Evolutionary conservation across 352 stramenopile genomes (phyloP), one percentile per base, ranked within the genome.

Genomic region (Globisporangium alternatum): DNA sequence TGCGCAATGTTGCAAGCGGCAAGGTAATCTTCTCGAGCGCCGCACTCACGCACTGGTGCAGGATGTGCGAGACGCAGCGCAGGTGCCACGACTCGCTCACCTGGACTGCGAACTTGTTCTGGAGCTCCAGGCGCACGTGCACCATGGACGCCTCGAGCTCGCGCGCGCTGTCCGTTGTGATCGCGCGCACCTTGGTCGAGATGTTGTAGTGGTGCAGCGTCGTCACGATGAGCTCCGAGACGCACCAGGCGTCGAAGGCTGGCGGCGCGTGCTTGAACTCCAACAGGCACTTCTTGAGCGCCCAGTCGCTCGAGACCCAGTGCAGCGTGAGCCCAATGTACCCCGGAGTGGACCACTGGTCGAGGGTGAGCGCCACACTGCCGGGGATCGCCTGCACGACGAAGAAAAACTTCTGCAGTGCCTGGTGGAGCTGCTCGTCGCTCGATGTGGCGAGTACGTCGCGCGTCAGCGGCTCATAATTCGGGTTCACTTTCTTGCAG

Each of bases 301-400:
- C 51, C 60, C 60, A 65, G 17, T 65, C 51, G 33, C 30, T 43
- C 47, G 37, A 57, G 41, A 65, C 56, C 60, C 60, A 65, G 60
- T 65, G 60, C 13, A 58, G 35, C 47, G 47, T 65, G 60, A 60
- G 10, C 12, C 35, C 60, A 7, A 65, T 39, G 25, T 60, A 65
- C 3, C 60, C 48, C 1, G 47, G 60, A 19, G 48, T n/a, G 8
- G 60, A 65, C 48, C 60, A 58, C 25, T 28, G 49, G 30, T 65
- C 60, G 22, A 44, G 37, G 15, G 60, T 60, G 37, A 65, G 48
- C 21, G 60, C 49, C 28, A 65, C 60, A 0, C 35, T 31, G 3
- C 60, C 60, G 4, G 60, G 60, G 22, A 65, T 65, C 33, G 39
- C 37, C 9, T 60, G 47, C 22, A 52, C 44, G 47, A 60, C 47